Base-by-base conservation (phyloP, 441 rosid species). In the Rhodomyrtus psidioides region DNA sequence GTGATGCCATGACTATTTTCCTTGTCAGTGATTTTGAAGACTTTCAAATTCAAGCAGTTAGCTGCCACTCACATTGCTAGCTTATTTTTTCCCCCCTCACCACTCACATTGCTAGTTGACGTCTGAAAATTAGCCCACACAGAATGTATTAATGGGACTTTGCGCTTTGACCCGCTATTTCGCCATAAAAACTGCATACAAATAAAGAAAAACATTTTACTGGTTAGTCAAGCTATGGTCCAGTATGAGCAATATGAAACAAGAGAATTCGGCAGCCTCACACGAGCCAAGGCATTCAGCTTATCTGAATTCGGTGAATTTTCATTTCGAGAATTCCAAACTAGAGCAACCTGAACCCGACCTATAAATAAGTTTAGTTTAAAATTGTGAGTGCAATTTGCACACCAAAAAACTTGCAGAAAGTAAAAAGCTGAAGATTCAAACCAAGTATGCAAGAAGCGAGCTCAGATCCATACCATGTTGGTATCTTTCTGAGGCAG, bases 91-190 rank as follows among this genome's bases (percentile, higher is more conserved):
- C n/a, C n/a, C n/a, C n/a, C n/a, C n/a, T n/a, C n/a, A 70, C 26
- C 81, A 90, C 99, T 94, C 88, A 96, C 99, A 90, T 97, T 96
- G 89, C 91, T 97, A 86, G 96, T 87, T 81, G 99, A 96, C 54
- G 98, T 95, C 96, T 97, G 99, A 90, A 97, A 97, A 92, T 97
- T 97, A 79, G 95, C 99, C 99, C 99, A 97, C 26, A 96, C 95
- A 82, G 99, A 95, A 91, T 96, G 99, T 88, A 96, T 89, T 44
- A 95, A 81, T 84, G 89, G 91, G 82, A 87, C 89, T 55, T 91
- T 86, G 91, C 93, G 90, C 88, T 93, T 93, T 60, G 93, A 92
- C 46, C 98, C 99, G 84, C 97, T 97, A 87, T 92, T 92, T 91
- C 95, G 95, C 98, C 97, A 94, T 62, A 97, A 85, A 88, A 93